Base-by-base conservation (phyloP, 129 eudicot genomes). In the Tagetes patula region DNA sequence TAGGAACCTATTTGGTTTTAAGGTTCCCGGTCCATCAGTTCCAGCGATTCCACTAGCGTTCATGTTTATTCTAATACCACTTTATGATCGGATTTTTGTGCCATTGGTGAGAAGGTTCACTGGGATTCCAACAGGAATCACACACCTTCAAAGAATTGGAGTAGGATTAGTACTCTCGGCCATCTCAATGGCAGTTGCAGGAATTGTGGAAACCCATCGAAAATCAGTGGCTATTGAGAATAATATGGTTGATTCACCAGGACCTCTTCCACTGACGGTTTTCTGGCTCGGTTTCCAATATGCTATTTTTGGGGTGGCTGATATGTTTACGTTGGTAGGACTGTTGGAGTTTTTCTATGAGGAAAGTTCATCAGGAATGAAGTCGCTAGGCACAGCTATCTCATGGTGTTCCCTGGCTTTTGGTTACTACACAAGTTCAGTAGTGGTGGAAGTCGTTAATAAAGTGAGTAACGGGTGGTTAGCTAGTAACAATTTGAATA, bases 401-500 rank as follows among this genome's bases (percentile, higher is more conserved):
- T 85, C 96, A 3, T 87, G 96, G 95, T 87, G 89, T 80, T 87
- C 96, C 31, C 6, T 85, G 79, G 96, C 96, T 34, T 85, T 90
- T 40, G 96, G 96, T 27, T 90, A 82, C 68, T 90, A 73, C 69
- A 53, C 63, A 47, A 90, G 96, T 82, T 81, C 96, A 3, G 84
- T 87, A n/a, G 85, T 82, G 50, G 96, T 90, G 73, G 83, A 84
- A 65, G 81, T 85, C 61, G 91, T 90, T 56, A 90, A 90, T 64
- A 90, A 76, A 80, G 86, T 84, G 65, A 90, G 96, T 45, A 85
- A 84, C 20, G 96, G 96, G 58, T 87, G 96, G 95, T 70, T 90
- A 71, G 73, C 74, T n/a, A 90, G 82, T 76, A 85, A 87, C 41
- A 87, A 90, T 64, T 67, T 87, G 73, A 90, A 90, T 67, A 77